Percentiles rank a stretch among this genome's conserved stretches.
Evolutionary conservation across 108 stramenopile species (phyloP).

Genomic region (Discostella pseudostelligera): DNA sequence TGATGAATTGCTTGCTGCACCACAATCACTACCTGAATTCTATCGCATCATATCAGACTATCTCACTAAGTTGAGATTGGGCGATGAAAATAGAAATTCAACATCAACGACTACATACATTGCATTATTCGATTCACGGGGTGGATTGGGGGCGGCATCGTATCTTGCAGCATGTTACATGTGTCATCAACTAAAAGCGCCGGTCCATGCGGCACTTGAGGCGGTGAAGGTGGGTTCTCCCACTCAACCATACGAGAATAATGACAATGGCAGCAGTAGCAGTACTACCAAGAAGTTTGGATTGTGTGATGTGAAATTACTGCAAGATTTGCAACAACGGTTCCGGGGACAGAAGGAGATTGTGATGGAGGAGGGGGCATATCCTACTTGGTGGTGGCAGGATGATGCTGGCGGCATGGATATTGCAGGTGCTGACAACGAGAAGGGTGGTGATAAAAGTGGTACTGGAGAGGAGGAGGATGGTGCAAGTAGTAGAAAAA

Average conservation of each 20-base stretch:
- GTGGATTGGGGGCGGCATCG: slow-evolving; percentile 47
- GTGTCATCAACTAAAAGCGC: slow-evolving; percentile 37
- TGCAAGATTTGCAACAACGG: slow-evolving; percentile 45
- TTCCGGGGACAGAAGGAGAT: slow-evolving; percentile 44
- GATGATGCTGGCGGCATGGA: slow-evolving; percentile 39
- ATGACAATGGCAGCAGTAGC: no score
- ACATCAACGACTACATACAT: slow-evolving; percentile 24
- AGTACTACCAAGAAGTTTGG: slow-evolving; percentile 32
- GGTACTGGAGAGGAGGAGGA: slow-evolving; percentile 11
- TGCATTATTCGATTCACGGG: slow-evolving; percentile 50
- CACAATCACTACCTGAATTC: slow-evolving; percentile 32
- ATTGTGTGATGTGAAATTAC: slow-evolving; percentile 40
- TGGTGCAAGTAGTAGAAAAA: slow-evolving; percentile 7
- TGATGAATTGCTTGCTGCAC: slow-evolving; percentile 13
- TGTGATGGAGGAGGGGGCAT: slow-evolving; percentile 21
- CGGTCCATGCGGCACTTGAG: slow-evolving; percentile 46
- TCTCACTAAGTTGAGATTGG: slow-evolving; percentile 25
- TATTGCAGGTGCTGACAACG: slow-evolving; percentile 9
- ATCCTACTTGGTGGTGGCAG: slow-evolving; percentile 42
- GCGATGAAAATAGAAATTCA: not conserved
- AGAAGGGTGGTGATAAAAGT: slow-evolving; percentile 9
- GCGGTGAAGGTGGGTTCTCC: slow-evolving; percentile 42
- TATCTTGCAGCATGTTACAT: slow-evolving; percentile 47
- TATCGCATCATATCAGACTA: slow-evolving; percentile 22
- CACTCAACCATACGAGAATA: slow-evolving; percentile 12